These are phyloP conservation scores for Colletotrichum sp. DNA, from an alignment of 2,329 filamentous ascomycete genomes.

Conservation along the genomic window DNA sequence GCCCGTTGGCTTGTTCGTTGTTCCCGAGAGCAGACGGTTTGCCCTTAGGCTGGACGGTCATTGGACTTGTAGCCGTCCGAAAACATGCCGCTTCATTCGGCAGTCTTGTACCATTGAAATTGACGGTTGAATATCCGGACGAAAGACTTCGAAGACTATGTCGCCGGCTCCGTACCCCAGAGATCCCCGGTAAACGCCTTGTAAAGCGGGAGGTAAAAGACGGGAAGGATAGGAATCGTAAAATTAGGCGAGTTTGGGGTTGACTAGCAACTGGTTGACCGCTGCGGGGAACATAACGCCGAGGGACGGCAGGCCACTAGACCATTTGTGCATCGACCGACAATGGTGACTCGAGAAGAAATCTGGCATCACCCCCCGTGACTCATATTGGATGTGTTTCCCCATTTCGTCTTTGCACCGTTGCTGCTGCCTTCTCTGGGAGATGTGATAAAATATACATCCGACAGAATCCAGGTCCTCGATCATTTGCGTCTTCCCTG, in stretches of 20 bases:
- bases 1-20: background rate
- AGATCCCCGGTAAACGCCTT: background rate
- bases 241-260: constrained; percentile 8
- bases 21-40: background rate
- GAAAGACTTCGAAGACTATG: background rate
- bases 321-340: background rate
- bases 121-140: background rate
- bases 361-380: background rate
- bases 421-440: background rate
- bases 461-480: background rate
- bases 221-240: background rate
- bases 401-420: background rate
- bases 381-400: background rate
- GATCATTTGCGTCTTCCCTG: background rate
- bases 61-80: too few species aligned
- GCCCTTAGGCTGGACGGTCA: background rate
- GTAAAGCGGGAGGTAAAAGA: background rate
- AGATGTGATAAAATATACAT: background rate
- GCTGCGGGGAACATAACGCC: constrained; percentile 7
- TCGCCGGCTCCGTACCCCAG: background rate
- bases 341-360: background rate
- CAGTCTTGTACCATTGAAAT: background rate
- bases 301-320: background rate
- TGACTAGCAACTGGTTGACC: background rate
- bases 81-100: background rate